These are phyloP conservation scores for Rhazya stricta DNA, from an alignment of 257 asterid genomes.

Conservation along the genomic window DNA sequence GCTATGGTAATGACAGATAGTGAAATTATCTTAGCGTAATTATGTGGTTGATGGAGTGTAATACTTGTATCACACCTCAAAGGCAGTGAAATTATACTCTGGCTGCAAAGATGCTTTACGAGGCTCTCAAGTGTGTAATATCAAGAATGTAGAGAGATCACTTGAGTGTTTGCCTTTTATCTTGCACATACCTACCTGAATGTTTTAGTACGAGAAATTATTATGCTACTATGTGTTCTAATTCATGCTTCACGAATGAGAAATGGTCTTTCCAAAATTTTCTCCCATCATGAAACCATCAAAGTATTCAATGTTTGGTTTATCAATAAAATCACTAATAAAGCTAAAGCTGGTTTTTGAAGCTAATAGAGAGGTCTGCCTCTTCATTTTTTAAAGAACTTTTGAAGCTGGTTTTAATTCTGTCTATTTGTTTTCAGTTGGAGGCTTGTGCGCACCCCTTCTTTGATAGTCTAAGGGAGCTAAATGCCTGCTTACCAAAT, in stretches of 20 bases:
- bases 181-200: background rate
- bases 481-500: constrained; percentile 60
- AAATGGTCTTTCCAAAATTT: background rate
- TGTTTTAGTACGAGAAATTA: background rate
- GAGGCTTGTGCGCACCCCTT: constrained; percentile 95
- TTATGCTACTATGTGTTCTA: background rate
- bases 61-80: background rate
- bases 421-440: constrained; percentile 39
- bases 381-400: background rate
- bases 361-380: background rate
- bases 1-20: background rate
- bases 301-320: background rate
- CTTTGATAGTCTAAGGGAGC: constrained; percentile 65
- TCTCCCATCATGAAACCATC: background rate
- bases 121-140: background rate
- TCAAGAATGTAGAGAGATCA: background rate
- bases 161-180: background rate
- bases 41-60: background rate
- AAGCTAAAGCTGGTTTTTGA: background rate
- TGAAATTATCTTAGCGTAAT: background rate
- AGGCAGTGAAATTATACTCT: background rate
- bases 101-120: background rate
- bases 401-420: constrained; percentile 2
- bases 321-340: background rate
- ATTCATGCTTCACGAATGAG: background rate